phyloP scores from a whole-genome alignment of 192 early-diverging fungal genomes.

The Chytriomyces sp. region DNA sequence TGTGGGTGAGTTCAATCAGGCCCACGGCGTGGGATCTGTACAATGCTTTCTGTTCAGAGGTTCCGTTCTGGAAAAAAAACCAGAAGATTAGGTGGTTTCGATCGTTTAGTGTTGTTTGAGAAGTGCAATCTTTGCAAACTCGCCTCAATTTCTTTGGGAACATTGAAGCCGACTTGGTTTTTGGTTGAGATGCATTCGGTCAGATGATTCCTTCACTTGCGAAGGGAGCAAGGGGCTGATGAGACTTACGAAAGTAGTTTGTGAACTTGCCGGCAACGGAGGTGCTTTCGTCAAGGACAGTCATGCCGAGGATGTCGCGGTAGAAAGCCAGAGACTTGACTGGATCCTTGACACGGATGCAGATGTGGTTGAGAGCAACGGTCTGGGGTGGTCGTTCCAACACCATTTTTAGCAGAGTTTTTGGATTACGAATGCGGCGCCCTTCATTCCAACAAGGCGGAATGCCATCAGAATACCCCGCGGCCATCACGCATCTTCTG shows the following conservation, averaged over 20 bases:
- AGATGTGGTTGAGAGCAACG: conserved; percentile 23
- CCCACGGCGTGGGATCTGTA: conserved; percentile 17
- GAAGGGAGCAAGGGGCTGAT: neutral
- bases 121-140: neutral
- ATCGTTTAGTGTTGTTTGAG: too few relatives aligned
- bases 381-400: neutral
- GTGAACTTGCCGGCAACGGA: conserved; percentile 25
- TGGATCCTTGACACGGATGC: conserved; percentile 20
- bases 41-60: conserved; percentile 2
- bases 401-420: too few relatives aligned
- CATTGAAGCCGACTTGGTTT: conserved; percentile 18
- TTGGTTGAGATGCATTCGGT: neutral
- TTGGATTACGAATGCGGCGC: too few relatives aligned
- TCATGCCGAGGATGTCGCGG: conserved; percentile 33
- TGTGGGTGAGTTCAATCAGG: conserved; percentile 28
- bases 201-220: neutral
- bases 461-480: too few relatives aligned
- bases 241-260: conserved; percentile 24
- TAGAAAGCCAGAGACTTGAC: conserved; percentile 12
- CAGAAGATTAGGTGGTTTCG: too few relatives aligned
- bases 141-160: conserved; percentile 21
- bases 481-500: too few relatives aligned
- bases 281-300: neutral
- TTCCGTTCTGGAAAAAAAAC: conserved; percentile 1
- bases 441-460: too few relatives aligned